Evolutionary conservation across 345 rosid genomes (phyloP), one percentile per base, ranked within the genome.

Genomic region (Diplotaxis tenuifolia): DNA sequence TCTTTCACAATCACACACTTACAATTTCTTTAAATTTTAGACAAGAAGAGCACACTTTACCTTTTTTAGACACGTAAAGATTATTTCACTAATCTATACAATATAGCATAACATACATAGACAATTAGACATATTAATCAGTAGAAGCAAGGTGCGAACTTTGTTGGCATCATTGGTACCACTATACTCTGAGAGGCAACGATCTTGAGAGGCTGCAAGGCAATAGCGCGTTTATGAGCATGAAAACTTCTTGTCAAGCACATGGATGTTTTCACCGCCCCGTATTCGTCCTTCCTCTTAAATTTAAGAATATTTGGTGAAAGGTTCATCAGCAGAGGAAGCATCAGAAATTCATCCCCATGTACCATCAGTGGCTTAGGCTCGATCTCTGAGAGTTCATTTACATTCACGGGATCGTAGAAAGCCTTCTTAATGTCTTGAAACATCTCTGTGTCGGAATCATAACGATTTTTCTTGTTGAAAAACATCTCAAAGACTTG

Each of bases 361-460:
- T 42, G 59, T 15, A 20, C 50, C 60, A 61, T 61, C 19, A 20
- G n/a, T 53, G 69, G 64, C 18, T 20, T 47, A 66, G 69, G 36
- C 47, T 75, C 73, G 7, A 62, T 34, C 21, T 47, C 53, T 15
- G 61, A 22, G 15, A 6, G 55, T 63, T 36, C 19, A 67, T 62
- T 20, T 23, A 83, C 69, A 55, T 65, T 36, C 15, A 73, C 63
- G 7, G 90, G 90, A 58, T 69, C 58, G 42, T 82, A 75, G 19
- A 89, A 77, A 10, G 92, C 89, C 28, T 84, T 82, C 40, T 81
- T 79, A 65, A 89, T 84, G 74, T 89, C 87, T 9, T 57, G 72
- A 36, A 84, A 55, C 80, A 86, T 28, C 16, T 75, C 81, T 0
- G 70, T 75, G 21, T 73, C 36, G 0, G 88, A 83, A 63, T 86